These are phyloP conservation scores for Sideroxylon spinosum DNA, from an alignment of 179 eudicot species.

Conservation along the genomic window DNA sequence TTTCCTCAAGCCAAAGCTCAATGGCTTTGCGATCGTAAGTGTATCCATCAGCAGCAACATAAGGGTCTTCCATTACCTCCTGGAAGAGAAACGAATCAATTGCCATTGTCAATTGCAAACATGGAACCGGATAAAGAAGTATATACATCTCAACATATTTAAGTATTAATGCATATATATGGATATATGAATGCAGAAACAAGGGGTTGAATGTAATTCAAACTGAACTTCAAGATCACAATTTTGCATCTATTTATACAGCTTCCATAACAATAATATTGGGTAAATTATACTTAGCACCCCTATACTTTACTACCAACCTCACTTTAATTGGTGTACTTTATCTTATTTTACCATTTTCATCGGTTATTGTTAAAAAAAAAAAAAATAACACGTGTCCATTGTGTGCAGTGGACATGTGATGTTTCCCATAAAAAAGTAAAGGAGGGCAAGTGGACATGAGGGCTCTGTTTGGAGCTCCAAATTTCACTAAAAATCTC, in stretches of 20 bases:
- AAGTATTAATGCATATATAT: not conserved
- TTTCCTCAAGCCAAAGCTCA: conserved; percentile 58
- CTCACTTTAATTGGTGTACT: no score
- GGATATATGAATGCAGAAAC: not conserved
- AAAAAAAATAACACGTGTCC: no score
- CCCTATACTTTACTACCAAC: no score
- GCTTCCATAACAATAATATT: not conserved
- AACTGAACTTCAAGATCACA: not conserved
- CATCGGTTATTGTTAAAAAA: no score
- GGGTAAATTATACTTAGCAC: not conserved
- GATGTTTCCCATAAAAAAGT: no score
- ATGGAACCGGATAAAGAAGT: not conserved
- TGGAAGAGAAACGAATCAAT: conserved; percentile 24
- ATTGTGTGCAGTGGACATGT: no score
- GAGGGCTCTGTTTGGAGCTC: no score
- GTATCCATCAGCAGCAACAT: conserved; percentile 89
- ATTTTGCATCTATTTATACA: not conserved
- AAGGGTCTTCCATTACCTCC: conserved; percentile 88
- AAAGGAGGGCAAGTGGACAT: no score
- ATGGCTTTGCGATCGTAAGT: conserved; percentile 45
- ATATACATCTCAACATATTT: not conserved
- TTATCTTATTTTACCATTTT: no score
- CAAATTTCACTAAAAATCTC: no score
- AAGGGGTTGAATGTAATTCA: not conserved
- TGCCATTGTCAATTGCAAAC: not conserved